Conservation (phyloP, 2,329 filamentous ascomycete species). For the Aureobasidium vineae region DNA sequence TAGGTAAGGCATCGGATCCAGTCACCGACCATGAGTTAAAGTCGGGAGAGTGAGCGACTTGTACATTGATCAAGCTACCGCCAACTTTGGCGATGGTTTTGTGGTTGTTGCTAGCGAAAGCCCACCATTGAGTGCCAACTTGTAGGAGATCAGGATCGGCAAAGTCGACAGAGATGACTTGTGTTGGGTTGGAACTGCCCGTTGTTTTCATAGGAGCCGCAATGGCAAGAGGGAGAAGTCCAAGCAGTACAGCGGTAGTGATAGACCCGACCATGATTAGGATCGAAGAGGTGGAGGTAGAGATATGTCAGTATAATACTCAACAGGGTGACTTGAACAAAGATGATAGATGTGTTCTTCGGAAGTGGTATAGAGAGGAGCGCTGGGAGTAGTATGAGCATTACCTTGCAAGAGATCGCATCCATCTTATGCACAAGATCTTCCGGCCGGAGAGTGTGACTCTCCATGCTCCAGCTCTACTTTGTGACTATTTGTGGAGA, state of each 20-base stretch:
- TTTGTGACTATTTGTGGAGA: constrained; percentile 6
- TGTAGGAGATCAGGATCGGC: constrained; percentile 41
- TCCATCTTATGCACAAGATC: neutral
- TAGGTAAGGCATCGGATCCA: constrained; percentile 37
- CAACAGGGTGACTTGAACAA: no score
- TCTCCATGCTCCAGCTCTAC: neutral
- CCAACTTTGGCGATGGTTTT: constrained; percentile 33
- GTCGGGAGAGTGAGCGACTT: constrained; percentile 40
- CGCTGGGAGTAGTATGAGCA: neutral
- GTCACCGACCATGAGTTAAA: constrained; percentile 37
- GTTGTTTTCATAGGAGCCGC: constrained; percentile 19
- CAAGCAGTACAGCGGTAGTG: neutral
- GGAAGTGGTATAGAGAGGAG: neutral
- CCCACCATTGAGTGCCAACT: constrained; percentile 40
- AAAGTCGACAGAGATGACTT: constrained; percentile 34
- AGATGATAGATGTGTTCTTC: neutral
- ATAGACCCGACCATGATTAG: neutral
- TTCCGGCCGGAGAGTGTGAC: neutral
- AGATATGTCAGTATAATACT: neutral
- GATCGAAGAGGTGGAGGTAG: neutral
- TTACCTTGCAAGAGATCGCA: neutral
- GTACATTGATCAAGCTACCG: constrained; percentile 38
- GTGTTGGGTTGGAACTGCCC: constrained; percentile 1
- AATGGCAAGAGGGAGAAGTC: neutral
- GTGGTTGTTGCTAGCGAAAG: constrained; percentile 42